phyloP scores from a whole-genome alignment of 2,329 filamentous ascomycete genomes.

The Aspergillus terreus region DNA sequence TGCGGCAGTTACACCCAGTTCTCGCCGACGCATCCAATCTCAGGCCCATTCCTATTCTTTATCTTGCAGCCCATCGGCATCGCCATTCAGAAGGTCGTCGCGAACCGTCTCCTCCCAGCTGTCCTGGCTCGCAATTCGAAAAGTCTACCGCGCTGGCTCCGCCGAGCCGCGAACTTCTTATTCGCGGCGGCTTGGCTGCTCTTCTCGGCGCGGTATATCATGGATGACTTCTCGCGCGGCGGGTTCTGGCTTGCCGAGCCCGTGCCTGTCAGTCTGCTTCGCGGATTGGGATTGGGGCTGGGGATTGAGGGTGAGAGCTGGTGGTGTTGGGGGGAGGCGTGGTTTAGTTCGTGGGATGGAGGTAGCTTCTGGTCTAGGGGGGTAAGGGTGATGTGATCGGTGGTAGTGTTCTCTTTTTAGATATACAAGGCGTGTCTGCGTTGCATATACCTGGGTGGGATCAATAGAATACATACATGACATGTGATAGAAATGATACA shows the following conservation, averaged over 20 bases:
- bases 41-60: conserved; percentile 65
- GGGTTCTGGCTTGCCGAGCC: conserved; percentile 81
- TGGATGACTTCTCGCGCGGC: conserved; percentile 69
- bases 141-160: conserved; percentile 43
- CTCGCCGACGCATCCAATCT: conserved; percentile 55
- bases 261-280: conserved; percentile 69
- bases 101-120: conserved; percentile 29
- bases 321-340: conserved; percentile 62
- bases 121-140: background rate
- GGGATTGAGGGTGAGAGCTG: conserved; percentile 59
- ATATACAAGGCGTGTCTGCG: background rate
- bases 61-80: conserved; percentile 65
- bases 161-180: conserved; percentile 56
- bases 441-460: background rate
- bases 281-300: conserved; percentile 63
- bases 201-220: conserved; percentile 60
- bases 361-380: conserved; percentile 63
- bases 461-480: too few relatives aligned
- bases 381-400: conserved; percentile 27
- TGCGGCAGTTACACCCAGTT: conserved; percentile 65
- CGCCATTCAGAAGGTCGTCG: conserved; percentile 48
- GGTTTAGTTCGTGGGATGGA: conserved; percentile 58
- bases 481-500: too few relatives aligned
- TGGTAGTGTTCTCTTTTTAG: background rate
- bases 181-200: conserved; percentile 67